Percentiles rank a stretch among this genome's conserved stretches.
Evolutionary conservation across 495 filamentous ascomycete genomes (phyloP).

Genomic region (Lasiosphaeria hispida): DNA sequence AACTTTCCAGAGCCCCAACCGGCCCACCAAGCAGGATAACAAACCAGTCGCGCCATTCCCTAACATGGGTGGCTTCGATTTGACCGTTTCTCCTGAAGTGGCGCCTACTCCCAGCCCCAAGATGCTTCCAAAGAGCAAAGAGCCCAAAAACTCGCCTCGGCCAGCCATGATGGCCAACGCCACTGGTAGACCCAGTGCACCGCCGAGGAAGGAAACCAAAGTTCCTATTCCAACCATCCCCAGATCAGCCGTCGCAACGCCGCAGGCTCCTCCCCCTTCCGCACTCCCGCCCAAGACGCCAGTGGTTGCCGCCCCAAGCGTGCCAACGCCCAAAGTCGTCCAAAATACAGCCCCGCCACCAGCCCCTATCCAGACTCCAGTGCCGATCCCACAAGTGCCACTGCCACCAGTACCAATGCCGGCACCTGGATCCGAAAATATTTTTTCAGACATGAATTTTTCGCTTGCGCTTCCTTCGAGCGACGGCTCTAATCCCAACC

Average conservation of each 20-base stretch:
- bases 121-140: conserved; percentile 16
- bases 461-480: conserved; percentile 36
- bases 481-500: conserved; percentile 23
- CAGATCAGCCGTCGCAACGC: conserved; percentile 4
- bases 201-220: conserved; percentile 36
- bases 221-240: conserved; percentile 9
- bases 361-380: conserved; percentile 11
- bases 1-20: conserved; percentile 9
- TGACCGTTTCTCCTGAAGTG: conserved; percentile 22
- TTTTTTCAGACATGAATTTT: conserved; percentile 48
- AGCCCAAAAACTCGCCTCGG: conserved; percentile 20
- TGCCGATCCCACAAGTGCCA: conserved; percentile 10
- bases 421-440: conserved; percentile 19
- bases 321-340: neutral
- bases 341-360: conserved; percentile 15
- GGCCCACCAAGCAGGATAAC: conserved; percentile 26
- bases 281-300: neutral
- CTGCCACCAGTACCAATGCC: conserved; percentile 8
- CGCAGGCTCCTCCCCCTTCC: neutral
- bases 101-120: conserved; percentile 22
- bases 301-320: too few species aligned
- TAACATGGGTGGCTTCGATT: conserved; percentile 42
- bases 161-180: conserved; percentile 15
- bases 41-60: conserved; percentile 49
- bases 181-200: conserved; percentile 18